Conservation (phyloP, 331 rosid species). For the Quercus tomentella region DNA sequence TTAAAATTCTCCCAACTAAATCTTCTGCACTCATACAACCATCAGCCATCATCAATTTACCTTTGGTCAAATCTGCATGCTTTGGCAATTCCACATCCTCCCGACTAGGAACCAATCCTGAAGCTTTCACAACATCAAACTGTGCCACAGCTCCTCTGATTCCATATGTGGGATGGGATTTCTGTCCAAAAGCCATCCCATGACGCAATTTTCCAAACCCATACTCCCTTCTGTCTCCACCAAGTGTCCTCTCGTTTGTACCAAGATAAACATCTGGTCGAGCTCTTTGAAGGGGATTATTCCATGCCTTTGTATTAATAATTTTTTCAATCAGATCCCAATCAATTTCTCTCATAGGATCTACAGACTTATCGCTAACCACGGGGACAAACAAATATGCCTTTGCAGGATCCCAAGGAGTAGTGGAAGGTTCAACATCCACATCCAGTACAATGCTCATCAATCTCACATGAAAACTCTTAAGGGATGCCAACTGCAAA, state of each 20-base stretch:
- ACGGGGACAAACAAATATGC: constrained; percentile 95
- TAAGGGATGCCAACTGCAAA: constrained; percentile 86
- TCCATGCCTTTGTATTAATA: constrained; percentile 75
- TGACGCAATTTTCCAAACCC: constrained; percentile 92
- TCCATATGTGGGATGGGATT: constrained; percentile 96
- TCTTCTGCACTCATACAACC: constrained; percentile 62
- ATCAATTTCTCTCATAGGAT: constrained; percentile 78
- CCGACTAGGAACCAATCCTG: constrained; percentile 81
- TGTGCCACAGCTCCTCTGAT: constrained; percentile 98
- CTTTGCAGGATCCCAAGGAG: constrained; percentile 99
- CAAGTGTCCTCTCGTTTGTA: constrained; percentile 95
- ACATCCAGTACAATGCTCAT: constrained; percentile 99
- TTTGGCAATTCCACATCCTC: constrained; percentile 42
- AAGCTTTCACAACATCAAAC: constrained; percentile 95
- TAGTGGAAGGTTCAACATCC: constrained; percentile 99
- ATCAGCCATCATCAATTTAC: constrained; percentile 89
- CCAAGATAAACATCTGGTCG: constrained; percentile 99
- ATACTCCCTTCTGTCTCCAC: constrained; percentile 97
- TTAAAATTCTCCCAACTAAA: constrained; percentile 81
- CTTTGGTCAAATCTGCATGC: constrained; percentile 35
- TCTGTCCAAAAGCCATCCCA: constrained; percentile 96
- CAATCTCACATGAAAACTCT: constrained; percentile 94
- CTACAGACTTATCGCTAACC: constrained; percentile 75
- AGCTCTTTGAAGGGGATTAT: constrained; percentile 97
- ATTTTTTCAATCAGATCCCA: constrained; percentile 90